Base-by-base conservation (phyloP, 306 rosid genomes). In the Ochetophila trinervis region DNA sequence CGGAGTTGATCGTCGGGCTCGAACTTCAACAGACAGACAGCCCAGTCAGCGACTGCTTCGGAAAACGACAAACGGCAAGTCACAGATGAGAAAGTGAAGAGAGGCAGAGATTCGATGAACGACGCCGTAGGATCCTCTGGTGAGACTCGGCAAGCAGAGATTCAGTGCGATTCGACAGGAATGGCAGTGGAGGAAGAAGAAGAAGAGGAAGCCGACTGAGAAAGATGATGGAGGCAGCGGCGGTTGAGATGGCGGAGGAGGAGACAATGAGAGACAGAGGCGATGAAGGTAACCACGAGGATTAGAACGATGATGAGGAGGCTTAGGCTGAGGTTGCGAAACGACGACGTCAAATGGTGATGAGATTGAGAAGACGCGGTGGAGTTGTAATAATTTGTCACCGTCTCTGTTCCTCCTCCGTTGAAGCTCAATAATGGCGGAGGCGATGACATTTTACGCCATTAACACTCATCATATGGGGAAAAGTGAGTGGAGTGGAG, bases 11-110 rank as follows among this genome's bases (percentile, higher is more conserved):
- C 91, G n/a, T 57, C 35, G 12, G 68, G 58, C 67, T 74, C 85
- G 62, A 89, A 89, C 62, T 87, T 87, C 0, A 95, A 87, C 40
- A 89, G 76, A 59, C 96, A 89, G 0, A 80, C 94, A 0, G 98
- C 93, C 44, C 96, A 89, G 70, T 89, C 96, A 0, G 79, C 86
- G 14, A 78, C 15, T 36, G 21, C n/a, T 14, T 21, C 35, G 15
- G 67, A 21, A 10, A 71, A 1, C 16, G 76, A 0, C 14, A 79
- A 48, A 4, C 85, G 80, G 36, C 85, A 87, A 16, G 73, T 70
- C 50, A 89, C 53, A 9, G 93, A 47, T 52, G 96, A 80, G 69
- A 74, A 89, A 3, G 83, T 14, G 66, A 82, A 89, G 14, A 84
- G 69, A 0, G 96, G 96, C 4, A 89, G 93, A 0, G 91, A 52